phyloP scores from a whole-genome alignment of 768 basidiomycete species.

The Pholiota molesta region DNA sequence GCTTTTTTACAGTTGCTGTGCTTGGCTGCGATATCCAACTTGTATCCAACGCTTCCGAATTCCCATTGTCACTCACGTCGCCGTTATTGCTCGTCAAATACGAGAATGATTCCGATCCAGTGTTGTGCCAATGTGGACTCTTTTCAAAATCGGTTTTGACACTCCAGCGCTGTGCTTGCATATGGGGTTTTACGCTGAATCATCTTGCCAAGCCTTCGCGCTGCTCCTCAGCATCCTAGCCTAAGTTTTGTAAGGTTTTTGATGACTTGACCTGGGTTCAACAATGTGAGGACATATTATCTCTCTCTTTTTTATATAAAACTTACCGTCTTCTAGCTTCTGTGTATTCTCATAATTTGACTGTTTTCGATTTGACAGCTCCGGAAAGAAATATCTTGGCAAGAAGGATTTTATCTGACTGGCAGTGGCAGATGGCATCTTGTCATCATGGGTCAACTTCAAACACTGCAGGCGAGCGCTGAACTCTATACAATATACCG shows the following conservation, averaged over 20 bases:
- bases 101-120: neutral
- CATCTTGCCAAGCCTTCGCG: neutral
- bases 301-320: neutral
- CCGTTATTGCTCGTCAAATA: neutral
- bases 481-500: neutral
- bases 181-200: neutral
- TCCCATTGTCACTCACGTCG: neutral
- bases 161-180: neutral
- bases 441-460: neutral
- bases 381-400: neutral
- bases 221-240: neutral
- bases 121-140: neutral
- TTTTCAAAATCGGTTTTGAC: neutral
- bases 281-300: neutral
- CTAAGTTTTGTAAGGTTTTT: neutral
- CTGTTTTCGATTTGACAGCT: neutral
- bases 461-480: neutral
- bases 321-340: neutral
- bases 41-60: too few species aligned
- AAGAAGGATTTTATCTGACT: neutral
- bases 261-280: too few species aligned
- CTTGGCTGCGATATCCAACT: neutral
- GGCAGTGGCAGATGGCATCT: neutral
- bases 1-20: neutral
- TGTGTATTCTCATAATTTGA: neutral